These are phyloP conservation scores for Moesziomyces antarcticus DNA, from an alignment of 1,284 basidiomycete species.

Conservation along the genomic window DNA sequence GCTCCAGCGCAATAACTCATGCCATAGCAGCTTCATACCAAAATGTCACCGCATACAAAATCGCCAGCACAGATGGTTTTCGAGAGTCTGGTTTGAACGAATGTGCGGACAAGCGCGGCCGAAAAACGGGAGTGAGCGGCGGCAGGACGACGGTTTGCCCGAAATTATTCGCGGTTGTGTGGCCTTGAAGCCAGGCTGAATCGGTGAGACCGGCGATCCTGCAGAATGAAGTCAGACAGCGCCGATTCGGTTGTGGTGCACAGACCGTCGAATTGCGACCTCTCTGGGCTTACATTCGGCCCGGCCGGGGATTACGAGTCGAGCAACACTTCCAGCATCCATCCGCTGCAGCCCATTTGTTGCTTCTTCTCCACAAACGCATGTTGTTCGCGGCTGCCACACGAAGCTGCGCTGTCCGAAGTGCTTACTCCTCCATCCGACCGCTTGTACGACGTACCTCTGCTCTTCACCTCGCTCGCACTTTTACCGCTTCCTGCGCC, in stretches of 20 bases:
- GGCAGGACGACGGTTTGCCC: too few species aligned
- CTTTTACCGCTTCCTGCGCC: constrained; percentile 4
- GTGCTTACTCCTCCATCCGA: neutral
- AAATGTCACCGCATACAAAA: too few species aligned
- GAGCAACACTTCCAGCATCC: neutral
- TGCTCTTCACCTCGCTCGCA: constrained; percentile 2
- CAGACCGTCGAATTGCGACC: constrained; percentile 3
- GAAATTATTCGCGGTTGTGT: neutral
- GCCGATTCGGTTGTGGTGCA: constrained; percentile 4
- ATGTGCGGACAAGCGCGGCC: too few species aligned
- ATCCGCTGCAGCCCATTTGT: neutral
- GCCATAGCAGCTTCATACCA: neutral
- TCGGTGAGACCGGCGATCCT: constrained; percentile 1
- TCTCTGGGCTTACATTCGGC: neutral
- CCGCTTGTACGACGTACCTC: neutral
- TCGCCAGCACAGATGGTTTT: too few species aligned
- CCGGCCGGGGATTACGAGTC: neutral
- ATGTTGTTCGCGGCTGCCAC: constrained; percentile 31
- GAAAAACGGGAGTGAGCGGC: too few species aligned
- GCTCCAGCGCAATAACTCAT: constrained; percentile 44
- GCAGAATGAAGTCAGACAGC: constrained; percentile 13
- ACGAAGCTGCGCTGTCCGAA: constrained; percentile 7
- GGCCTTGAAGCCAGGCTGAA: neutral
- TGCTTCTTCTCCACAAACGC: constrained; percentile 1
- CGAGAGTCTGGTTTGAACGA: too few species aligned